A percentile compares a stretch with the other conserved stretches of the same genome.
Conservation (phyloP, 1,284 basidiomycete genomes). For the Coniferiporia sulphurascens region DNA sequence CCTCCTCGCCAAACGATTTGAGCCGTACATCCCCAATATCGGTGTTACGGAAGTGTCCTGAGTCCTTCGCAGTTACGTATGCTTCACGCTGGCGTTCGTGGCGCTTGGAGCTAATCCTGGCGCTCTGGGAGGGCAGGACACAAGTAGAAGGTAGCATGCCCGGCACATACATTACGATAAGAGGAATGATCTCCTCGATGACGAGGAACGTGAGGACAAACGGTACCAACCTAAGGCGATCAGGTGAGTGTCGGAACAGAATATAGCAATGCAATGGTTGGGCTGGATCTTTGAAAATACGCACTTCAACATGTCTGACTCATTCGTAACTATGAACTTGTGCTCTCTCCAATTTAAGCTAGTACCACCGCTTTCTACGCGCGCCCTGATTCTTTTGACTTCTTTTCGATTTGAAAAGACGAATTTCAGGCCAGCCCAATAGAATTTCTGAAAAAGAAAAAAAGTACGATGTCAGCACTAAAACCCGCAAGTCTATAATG, state of each 20-base stretch:
- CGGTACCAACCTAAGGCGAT: slow-evolving; percentile 61
- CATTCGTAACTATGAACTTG: slow-evolving; percentile 59
- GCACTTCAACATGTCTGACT: slow-evolving; percentile 64
- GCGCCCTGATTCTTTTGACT: slow-evolving; percentile 45
- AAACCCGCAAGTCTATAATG: slow-evolving; percentile 53
- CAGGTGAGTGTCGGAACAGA: slow-evolving; percentile 1
- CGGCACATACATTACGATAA: slow-evolving; percentile 84
- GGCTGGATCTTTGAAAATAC: slow-evolving; percentile 26
- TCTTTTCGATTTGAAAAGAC: slow-evolving; percentile 57
- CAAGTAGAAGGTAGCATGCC: slow-evolving; percentile 84
- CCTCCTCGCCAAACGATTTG: slow-evolving; percentile 24
- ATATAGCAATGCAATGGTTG: slow-evolving; percentile 5
- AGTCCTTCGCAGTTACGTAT: slow-evolving; percentile 18
- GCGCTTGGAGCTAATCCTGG: slow-evolving; percentile 61
- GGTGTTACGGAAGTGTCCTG: slow-evolving; percentile 19
- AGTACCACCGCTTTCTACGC: slow-evolving; percentile 51
- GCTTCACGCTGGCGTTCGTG: slow-evolving; percentile 43
- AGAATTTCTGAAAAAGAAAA: slow-evolving; percentile 60
- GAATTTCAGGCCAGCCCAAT: slow-evolving; percentile 65
- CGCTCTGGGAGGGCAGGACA: slow-evolving; percentile 76
- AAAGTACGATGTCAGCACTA: background rate
- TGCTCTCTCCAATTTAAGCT: slow-evolving; percentile 60
- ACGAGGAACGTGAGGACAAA: slow-evolving; percentile 74
- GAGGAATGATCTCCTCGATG: slow-evolving; percentile 77
- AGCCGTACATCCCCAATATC: slow-evolving; percentile 32